Conservation (phyloP, 345 rosid species). For the Gossypium longicalyx region DNA sequence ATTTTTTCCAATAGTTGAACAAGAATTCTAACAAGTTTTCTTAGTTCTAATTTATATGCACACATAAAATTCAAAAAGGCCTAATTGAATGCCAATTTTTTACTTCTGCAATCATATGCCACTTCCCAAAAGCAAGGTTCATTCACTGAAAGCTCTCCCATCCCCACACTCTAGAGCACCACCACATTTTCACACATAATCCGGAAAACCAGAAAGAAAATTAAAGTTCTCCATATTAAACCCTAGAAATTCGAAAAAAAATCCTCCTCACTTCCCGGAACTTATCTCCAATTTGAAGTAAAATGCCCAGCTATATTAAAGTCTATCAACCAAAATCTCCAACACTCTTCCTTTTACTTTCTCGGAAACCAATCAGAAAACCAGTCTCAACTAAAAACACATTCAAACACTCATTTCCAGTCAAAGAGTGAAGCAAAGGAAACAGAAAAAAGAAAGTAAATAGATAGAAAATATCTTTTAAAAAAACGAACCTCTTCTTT, state of each 20-base stretch:
- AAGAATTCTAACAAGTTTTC: not conserved
- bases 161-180: not conserved
- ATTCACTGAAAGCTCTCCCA: too few relatives aligned
- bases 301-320: constrained; percentile 14
- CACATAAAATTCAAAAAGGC: not conserved
- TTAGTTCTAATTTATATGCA: too few relatives aligned
- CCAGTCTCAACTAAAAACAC: not conserved
- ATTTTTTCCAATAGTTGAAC: not conserved
- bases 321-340: constrained; percentile 8
- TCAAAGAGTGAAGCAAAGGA: not conserved
- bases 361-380: constrained; percentile 5
- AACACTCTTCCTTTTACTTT: not conserved
- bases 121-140: too few relatives aligned
- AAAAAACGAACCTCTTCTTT: constrained; percentile 71
- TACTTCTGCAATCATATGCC: not conserved
- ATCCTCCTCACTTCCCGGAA: not conserved
- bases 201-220: not conserved
- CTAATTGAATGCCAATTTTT: not conserved
- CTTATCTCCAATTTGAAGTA: not conserved
- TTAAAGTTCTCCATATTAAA: not conserved
- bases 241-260: not conserved
- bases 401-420: not conserved
- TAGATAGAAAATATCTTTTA: constrained; percentile 28
- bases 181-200: not conserved
- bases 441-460: constrained; percentile 33